A percentile compares a stretch with the other conserved stretches of the same genome.
phyloP scores from a whole-genome alignment of 805 yeast species.

The Metschnikowia kofuensis region DNA sequence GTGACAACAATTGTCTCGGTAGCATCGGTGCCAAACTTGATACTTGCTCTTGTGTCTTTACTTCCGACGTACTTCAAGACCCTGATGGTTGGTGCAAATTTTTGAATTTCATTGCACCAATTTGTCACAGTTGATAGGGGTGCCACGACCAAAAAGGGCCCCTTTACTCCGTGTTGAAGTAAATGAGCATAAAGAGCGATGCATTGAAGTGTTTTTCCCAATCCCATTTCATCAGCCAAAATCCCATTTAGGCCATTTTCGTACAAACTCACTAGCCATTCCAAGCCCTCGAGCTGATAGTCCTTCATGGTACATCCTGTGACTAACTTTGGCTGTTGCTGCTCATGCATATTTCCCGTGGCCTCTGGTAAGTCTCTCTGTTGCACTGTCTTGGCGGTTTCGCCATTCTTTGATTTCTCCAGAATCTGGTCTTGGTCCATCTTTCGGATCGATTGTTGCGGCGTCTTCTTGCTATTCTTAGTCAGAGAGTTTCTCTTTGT shows the following conservation, averaged over 20 bases:
- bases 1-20: slow-evolving; percentile 62
- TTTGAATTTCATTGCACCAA: slow-evolving; percentile 72
- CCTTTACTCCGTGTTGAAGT: slow-evolving; percentile 71
- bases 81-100: slow-evolving; percentile 69
- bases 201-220: slow-evolving; percentile 91
- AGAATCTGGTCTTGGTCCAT: not conserved
- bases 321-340: slow-evolving; percentile 32
- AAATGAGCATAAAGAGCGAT: slow-evolving; percentile 74
- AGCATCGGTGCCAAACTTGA: slow-evolving; percentile 29
- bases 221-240: slow-evolving; percentile 96
- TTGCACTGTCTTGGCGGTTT: slow-evolving; percentile 17
- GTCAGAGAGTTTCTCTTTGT: not conserved
- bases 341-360: slow-evolving; percentile 23
- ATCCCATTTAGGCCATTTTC: slow-evolving; percentile 95
- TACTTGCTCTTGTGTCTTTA: slow-evolving; percentile 50
- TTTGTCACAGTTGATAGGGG: slow-evolving; percentile 84
- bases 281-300: slow-evolving; percentile 86
- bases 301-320: slow-evolving; percentile 62
- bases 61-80: slow-evolving; percentile 64
- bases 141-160: slow-evolving; percentile 76
- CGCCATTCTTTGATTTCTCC: slow-evolving; percentile 2
- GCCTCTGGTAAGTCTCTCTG: slow-evolving; percentile 25
- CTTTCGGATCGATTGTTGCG: no score
- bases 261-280: slow-evolving; percentile 84
- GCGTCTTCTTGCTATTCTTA: no score